Percentiles rank a stretch among this genome's conserved stretches.
phyloP scores from a whole-genome alignment of 1,139 yeast species.

The Debaryomyces subglobosus region DNA sequence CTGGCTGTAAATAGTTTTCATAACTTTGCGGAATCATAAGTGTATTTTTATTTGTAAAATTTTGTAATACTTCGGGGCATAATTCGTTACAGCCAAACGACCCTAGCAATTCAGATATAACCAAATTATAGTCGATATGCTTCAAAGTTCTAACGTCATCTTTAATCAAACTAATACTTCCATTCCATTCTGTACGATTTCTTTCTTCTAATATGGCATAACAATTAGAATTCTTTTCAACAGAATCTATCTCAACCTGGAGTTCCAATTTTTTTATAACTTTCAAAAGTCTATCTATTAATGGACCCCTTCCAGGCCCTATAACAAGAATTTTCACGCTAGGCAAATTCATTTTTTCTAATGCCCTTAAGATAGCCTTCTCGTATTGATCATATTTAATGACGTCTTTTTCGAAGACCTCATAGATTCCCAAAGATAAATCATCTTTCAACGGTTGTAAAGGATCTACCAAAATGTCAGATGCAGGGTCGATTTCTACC shows the following conservation, averaged over 20 bases:
- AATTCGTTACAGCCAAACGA: slow-evolving; percentile 92
- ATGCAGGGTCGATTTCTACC: not conserved
- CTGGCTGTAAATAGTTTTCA: slow-evolving; percentile 65
- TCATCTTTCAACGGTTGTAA: slow-evolving; percentile 68
- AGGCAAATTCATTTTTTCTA: slow-evolving; percentile 26
- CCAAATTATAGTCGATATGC: slow-evolving; percentile 45
- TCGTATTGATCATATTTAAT: slow-evolving; percentile 70
- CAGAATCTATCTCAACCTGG: slow-evolving; percentile 20
- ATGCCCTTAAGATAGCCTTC: slow-evolving; percentile 63
- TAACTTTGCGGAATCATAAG: slow-evolving; percentile 69
- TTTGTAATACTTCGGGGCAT: slow-evolving; percentile 71
- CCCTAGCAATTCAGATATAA: slow-evolving; percentile 82
- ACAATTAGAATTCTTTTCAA: slow-evolving; percentile 77
- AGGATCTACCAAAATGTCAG: slow-evolving; percentile 43
- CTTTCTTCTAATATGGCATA: slow-evolving; percentile 45
- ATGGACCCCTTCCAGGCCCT: slow-evolving; percentile 89
- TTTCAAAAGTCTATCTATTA: slow-evolving; percentile 46
- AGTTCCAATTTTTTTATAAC: slow-evolving; percentile 2
- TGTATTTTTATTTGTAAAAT: slow-evolving; percentile 20
- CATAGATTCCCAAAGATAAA: slow-evolving; percentile 62
- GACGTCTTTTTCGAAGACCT: slow-evolving; percentile 68
- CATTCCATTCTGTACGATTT: slow-evolving; percentile 48
- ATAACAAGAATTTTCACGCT: slow-evolving; percentile 52
- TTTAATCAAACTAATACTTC: slow-evolving; percentile 49
- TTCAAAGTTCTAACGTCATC: slow-evolving; percentile 61